Conservation (phyloP, 148 eudicot genomes). For the Polygonum maritimum region DNA sequence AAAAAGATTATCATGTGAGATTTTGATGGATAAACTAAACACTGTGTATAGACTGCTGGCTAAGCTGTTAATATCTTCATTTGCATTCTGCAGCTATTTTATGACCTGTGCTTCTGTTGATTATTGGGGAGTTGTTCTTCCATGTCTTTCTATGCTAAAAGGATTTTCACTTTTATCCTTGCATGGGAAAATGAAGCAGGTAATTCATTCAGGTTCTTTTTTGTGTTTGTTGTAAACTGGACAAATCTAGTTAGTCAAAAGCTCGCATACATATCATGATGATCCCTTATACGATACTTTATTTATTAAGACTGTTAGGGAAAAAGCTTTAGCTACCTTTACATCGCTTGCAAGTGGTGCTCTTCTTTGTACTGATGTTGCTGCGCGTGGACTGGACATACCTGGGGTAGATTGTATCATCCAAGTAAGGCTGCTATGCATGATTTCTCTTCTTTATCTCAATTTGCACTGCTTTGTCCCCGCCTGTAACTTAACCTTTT, state of each 20-base stretch:
- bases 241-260: not conserved
- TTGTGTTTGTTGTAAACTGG: not conserved
- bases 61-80: not conserved
- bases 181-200: conserved; percentile 98
- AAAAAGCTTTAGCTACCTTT: conserved; percentile 75
- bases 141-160: conserved; percentile 50
- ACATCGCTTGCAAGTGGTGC: conserved; percentile 61
- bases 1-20: conserved; percentile 77
- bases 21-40: not conserved
- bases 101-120: conserved; percentile 98
- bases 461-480: not conserved
- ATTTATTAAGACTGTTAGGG: conserved; percentile 52
- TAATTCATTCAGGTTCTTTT: conserved; percentile 11
- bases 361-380: conserved; percentile 99
- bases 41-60: not conserved
- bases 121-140: conserved; percentile 93
- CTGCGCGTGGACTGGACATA: conserved; percentile 98
- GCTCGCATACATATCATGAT: not conserved
- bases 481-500: not conserved
- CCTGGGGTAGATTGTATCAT: conserved; percentile 89
- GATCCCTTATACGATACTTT: conserved; percentile 7
- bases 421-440: conserved; percentile 44
- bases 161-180: conserved; percentile 55
- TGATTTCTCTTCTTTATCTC: not conserved
- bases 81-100: conserved; percentile 50